Evolutionary conservation across 176 grass and related monocot genomes (phyloP).

Genomic region (Aegilops bicornis): DNA sequence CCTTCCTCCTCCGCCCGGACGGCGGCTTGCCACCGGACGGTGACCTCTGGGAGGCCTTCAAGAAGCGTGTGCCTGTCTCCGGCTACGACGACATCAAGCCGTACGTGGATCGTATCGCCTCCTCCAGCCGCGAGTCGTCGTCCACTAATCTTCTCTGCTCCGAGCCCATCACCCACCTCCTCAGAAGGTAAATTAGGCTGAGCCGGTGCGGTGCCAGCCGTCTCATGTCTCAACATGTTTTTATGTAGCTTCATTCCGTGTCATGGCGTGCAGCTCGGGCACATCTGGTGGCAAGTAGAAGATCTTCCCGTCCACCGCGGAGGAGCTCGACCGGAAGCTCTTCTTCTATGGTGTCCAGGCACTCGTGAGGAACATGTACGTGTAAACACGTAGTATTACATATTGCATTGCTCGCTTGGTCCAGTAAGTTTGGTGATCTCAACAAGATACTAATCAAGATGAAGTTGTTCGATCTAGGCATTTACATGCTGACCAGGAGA

Average conservation of each 20-base stretch:
- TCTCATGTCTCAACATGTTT: no score
- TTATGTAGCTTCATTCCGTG: no score
- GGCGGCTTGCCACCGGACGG: not conserved
- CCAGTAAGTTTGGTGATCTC: no score
- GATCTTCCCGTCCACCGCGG: slow-evolving; percentile 32
- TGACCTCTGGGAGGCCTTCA: slow-evolving; percentile 7
- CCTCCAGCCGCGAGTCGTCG: not conserved
- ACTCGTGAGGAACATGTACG: slow-evolving; percentile 39
- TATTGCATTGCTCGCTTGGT: no score
- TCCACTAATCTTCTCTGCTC: slow-evolving; percentile 32
- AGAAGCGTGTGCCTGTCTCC: slow-evolving; percentile 26
- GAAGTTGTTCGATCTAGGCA: not conserved
- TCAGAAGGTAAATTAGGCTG: slow-evolving; percentile 10
- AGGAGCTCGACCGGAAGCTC: slow-evolving; percentile 27
- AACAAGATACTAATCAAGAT: no score
- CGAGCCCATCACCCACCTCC: slow-evolving; percentile 31
- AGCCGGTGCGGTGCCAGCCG: no score
- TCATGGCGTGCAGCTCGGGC: slow-evolving; percentile 17
- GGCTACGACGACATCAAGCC: slow-evolving; percentile 43
- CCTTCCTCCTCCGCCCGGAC: not conserved
- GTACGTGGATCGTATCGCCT: slow-evolving; percentile 33
- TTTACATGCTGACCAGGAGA: not conserved
- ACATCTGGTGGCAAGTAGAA: slow-evolving; percentile 40
- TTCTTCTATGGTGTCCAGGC: slow-evolving; percentile 21
- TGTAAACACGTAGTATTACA: not conserved